Evolutionary conservation across 768 basidiomycete species (phyloP), one percentile per base, ranked within the genome.

Genomic region (Lentinula boryana): DNA sequence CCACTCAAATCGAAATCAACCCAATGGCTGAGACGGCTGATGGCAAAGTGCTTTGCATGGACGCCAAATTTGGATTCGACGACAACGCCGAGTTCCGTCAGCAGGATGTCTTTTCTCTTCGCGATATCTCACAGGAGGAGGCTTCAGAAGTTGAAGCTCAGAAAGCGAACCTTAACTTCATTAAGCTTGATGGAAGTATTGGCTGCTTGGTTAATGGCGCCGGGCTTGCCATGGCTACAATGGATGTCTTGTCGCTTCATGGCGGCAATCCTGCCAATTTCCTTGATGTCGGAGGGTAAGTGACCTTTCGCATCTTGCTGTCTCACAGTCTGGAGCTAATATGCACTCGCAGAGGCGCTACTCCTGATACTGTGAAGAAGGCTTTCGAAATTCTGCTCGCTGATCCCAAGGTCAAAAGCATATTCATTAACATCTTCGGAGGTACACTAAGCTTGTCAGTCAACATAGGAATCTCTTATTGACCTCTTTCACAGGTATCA

Each of bases 81-180:
- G 97, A 99, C 72, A 98, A 99, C 70, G 97, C 97, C 40, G 94
- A 95, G 70, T 99, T 99, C 85, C 89, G 97, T 63, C 97, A 99
- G 71, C 75, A 86, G 68, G 94, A 96, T 66, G 72, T 98, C 63
- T 97, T 96, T 71, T 80, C 76, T 58, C 82, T 99, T 58, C 87
- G 97, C 58, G 97, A 99, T 70, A 83, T 90, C 60, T 85, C 93
- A 0, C 97, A 99, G 74, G 97, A 99, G 74, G 95, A 98, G 69
- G 85, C 95, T 18, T 95, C 94, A 32, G 97, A 99, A 74, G 96
- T 99, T 35, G 94, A 97, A 73, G 97, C 97, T 21, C 95, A 95
- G 75, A 91, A 96, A 73, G 91, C 91, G 63, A 88, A 91, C 71
- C 82, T 99, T 70, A 98, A 95, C 80, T 98, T 98, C 74, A 98